Evolutionary conservation across 106 monocot species (phyloP).

Genomic region (Hemerocallis citrina): DNA sequence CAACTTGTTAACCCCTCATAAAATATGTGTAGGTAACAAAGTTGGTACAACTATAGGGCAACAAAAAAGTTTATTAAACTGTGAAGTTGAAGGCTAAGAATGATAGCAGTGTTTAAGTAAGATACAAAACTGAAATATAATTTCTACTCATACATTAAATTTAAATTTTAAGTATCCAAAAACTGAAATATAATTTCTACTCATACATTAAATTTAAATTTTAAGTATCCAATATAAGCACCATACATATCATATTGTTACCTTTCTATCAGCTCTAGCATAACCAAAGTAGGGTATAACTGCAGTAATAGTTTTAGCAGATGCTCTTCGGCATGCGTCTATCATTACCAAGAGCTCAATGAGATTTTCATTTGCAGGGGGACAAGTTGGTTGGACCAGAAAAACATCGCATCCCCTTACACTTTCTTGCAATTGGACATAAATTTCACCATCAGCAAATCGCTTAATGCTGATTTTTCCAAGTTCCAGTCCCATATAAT

Average conservation of each 20-base stretch:
- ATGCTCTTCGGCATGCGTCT: slow-evolving; percentile 89
- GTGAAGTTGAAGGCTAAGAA: neutral
- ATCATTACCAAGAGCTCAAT: slow-evolving; percentile 95
- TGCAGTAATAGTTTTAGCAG: slow-evolving; percentile 82
- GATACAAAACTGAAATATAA: neutral
- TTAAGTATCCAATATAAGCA: neutral
- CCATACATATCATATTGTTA: slow-evolving; percentile 1
- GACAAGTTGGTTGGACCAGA: slow-evolving; percentile 82
- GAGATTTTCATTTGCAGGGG: slow-evolving; percentile 89
- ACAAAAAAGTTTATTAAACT: neutral
- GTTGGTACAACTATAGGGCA: neutral
- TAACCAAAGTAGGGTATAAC: slow-evolving; percentile 94
- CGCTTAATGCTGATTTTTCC: slow-evolving; percentile 84
- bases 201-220: neutral
- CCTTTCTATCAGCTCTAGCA: slow-evolving; percentile 93
- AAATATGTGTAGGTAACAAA: no score
- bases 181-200: neutral
- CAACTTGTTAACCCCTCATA: neutral
- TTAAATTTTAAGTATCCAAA: neutral
- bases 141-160: neutral
- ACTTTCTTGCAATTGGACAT: slow-evolving; percentile 88
- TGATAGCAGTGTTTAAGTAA: neutral
- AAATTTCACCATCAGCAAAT: slow-evolving; percentile 93
- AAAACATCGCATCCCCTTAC: slow-evolving; percentile 92
- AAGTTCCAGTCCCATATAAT: slow-evolving; percentile 74